Evolutionary conservation across 2,329 filamentous ascomycete species (phyloP).

Genomic region (Calonectria pseudoturangicola): DNA sequence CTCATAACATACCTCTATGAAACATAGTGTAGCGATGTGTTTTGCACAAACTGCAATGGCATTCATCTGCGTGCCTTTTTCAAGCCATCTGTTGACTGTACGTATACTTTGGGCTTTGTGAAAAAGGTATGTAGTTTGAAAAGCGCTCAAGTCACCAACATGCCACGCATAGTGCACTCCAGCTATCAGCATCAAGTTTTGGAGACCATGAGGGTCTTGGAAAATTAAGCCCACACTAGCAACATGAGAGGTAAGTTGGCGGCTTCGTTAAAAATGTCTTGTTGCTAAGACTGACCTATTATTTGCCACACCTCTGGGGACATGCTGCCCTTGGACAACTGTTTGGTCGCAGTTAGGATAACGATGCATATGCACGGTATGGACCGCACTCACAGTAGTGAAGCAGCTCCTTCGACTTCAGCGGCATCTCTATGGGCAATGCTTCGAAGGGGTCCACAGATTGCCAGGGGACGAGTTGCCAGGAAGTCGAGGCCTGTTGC

Average conservation of each 20-base stretch:
- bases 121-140: not conserved
- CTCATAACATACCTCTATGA: not conserved
- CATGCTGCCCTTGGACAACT: slow-evolving; percentile 10
- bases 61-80: not conserved
- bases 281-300: not conserved
- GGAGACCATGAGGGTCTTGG: slow-evolving; percentile 9
- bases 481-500: slow-evolving; percentile 1
- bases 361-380: not conserved
- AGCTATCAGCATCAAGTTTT: not conserved
- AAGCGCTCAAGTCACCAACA: not conserved
- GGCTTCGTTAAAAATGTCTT: not conserved
- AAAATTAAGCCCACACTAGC: slow-evolving; percentile 3
- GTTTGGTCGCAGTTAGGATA: not conserved
- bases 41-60: not conserved
- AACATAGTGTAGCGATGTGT: slow-evolving; percentile 7
- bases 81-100: slow-evolving; percentile 17
- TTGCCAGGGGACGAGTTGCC: slow-evolving; percentile 23
- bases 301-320: not conserved
- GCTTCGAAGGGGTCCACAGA: slow-evolving; percentile 9
- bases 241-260: no score
- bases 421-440: slow-evolving; percentile 18
- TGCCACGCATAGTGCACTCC: slow-evolving; percentile 16
- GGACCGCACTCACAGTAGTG: slow-evolving; percentile 16
- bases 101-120: slow-evolving; percentile 18
- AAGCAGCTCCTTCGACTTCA: slow-evolving; percentile 22